Base-by-base conservation (phyloP, 257 asterid species). In the Henckelia pumila region DNA sequence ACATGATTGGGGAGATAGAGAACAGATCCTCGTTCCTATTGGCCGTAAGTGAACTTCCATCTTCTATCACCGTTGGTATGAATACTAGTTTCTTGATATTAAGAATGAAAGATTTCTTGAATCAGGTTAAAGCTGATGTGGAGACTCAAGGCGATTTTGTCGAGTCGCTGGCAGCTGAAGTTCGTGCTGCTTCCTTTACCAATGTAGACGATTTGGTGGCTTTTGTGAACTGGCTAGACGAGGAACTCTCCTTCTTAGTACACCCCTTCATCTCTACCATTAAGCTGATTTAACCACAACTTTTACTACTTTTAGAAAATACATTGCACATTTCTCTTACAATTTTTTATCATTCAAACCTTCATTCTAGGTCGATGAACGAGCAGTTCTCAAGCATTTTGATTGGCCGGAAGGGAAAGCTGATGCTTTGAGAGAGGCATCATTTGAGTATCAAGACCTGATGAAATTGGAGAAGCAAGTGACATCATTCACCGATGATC, bases 371-470 rank as follows among this genome's bases (percentile, higher is more conserved):
- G 97, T 87, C n/a, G 96, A 93, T n/a, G 97, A 94, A 76, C 90
- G 97, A 64, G 97, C 95, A 53, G 97, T 88, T 56, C 85, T 94
- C 33, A 94, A 94, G 88, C 99, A 90, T 77, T 88, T 91, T 17
- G 99, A 94, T 59, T 94, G 99, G 97, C 99, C 99, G 60, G 99
- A 91, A 77, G 94, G 91, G 50, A 93, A 93, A 87, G 97, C 97
- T 62, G 99, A 91, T 76, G 95, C 99, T 50, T 70, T 94, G 56
- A 80, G 99, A 76, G 99, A 94, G 74, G 97, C 97, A 53, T 78
- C 97, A 7, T 91, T 94, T 53, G 99, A 88, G 75, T 94, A 86
- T 78, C 99, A 90, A 69, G 97, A 94, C 80, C 74, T 94, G 71
- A 76, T 75, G 80, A 90, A 94, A 76, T 81, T 94, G 71, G 99